phyloP scores from a whole-genome alignment of 768 basidiomycete genomes.

The Mycena polygramma region DNA sequence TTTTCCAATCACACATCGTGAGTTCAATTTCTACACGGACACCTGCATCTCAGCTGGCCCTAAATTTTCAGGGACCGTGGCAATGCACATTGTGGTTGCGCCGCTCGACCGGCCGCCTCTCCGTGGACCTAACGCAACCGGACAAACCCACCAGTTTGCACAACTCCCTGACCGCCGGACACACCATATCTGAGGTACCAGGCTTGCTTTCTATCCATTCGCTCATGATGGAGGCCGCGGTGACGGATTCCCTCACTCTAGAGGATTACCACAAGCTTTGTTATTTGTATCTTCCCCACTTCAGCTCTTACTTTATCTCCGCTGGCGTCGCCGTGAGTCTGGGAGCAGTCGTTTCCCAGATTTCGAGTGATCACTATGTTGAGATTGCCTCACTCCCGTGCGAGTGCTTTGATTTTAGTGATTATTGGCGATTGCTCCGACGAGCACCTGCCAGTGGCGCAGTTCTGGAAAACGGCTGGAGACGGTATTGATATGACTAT shows the following conservation, averaged over 20 bases:
- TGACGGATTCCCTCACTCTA: not conserved
- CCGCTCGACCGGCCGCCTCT: conserved; percentile 4
- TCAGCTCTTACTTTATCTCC: not conserved
- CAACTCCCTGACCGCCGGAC: no score
- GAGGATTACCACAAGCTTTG: not conserved
- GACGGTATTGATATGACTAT: no score
- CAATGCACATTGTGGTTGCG: conserved; percentile 9
- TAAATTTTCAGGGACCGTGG: not conserved
- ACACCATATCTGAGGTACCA: no score
- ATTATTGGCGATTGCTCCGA: not conserved
- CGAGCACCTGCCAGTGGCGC: no score
- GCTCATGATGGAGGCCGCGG: not conserved
- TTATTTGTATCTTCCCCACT: no score
- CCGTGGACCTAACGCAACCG: not conserved
- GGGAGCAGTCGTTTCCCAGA: not conserved
- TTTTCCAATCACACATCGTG: not conserved
- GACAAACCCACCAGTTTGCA: no score
- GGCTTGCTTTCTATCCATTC: not conserved
- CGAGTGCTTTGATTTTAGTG: not conserved
- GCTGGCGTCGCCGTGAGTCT: not conserved
- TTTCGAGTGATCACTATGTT: no score
- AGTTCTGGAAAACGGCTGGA: no score
- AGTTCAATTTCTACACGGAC: not conserved
- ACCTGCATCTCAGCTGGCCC: no score
- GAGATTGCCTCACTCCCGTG: not conserved